Evolutionary conservation across 352 stramenopile genomes (phyloP), one percentile per base, ranked within the genome.

Genomic region (Pythium dissimile): DNA sequence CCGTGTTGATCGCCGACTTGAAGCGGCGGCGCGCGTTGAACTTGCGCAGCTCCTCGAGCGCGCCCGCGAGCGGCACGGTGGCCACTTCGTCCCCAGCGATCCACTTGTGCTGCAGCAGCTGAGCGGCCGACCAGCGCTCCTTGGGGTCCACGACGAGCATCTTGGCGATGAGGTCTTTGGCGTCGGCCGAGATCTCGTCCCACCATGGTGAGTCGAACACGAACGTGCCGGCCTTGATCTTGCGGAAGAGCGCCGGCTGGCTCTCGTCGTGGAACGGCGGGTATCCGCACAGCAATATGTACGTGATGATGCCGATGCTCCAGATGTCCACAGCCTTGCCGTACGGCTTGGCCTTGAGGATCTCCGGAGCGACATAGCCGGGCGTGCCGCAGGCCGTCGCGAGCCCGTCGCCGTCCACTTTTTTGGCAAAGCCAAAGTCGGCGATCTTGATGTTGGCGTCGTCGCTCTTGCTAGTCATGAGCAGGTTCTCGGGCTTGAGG

Each of bases 1-100:
- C 89, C 12, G 89, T 96, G 58, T 91, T 94, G n/a, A 98, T 83
- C 5, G 91, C 91, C 28, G 87, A 88, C 63, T 93, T 94, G 73
- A 98, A 97, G 69, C 97, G 97, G 39, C 93, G 83, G 41, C 92
- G 95, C 24, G 89, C 93, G 67, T 97, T 97, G 75, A 96, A 98
- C 54, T 87, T 89, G 65, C 85, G 90, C 62, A 98, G 75, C 60
- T 97, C 73, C 34, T 79, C 63, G 60, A 97, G 72, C 55, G 93
- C 95, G 4, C 67, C 81, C 39, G 84, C 92, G 46, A 98, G 71
- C 55, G 82, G 76, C 55, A 96, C 79, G 24, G 75, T 79, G 54
- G 84, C 76, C 18, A 87, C 66, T 48, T 82, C 46, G 32, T 75
- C 50, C 51, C 78, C 80, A 54, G 77, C 69, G 66, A 98, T 96